Evolutionary conservation across 2,329 filamentous ascomycete genomes (phyloP), one percentile per base, ranked within the genome.

Genomic region (Neopestalotiopsis sp.): DNA sequence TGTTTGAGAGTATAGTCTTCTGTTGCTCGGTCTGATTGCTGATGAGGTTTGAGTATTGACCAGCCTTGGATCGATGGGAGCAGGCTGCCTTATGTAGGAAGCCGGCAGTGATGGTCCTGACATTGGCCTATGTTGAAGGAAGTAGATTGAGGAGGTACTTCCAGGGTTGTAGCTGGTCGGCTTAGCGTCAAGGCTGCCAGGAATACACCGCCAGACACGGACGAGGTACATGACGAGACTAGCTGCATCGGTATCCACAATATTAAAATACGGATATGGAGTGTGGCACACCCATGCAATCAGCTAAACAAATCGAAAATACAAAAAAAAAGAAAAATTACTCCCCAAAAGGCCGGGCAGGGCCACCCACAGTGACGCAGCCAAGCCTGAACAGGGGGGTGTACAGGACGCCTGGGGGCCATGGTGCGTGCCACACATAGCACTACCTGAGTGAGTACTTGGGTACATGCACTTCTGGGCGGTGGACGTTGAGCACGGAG

Each of bases 301-400:
- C 63, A 59, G 66, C 71, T 69, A 34, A 77, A 77, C 78, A 78
- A 77, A 24, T 52, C 45, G 45, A 52, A 52, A 78, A 77, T 10
- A 75, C 45, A 77, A 77, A 78, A 77, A 77, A 78, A 78, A 77
- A 78, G 34, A 38, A 38, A 78, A 77, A 78, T 77, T n/a, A 75
- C 61, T 73, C 71, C 69, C 71, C 71, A 69, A 65, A 65, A 70
- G 45, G 45, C 45, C 64, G 59, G 30, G 56, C 66, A 71, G 69
- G 75, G 73, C 73, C 73, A 74, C 71, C 73, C 73, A 74, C 71
- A 75, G 75, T 76, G 75, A 76, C 75, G 75, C 75, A 76, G 74
- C 72, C 73, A 69, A 52, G 70, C 64, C 56, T 68, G 68, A 68
- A 70, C 73, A 74, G 73, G 73, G 24, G 72, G 73, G 71, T 70